Conservation (phyloP, 805 yeast genomes). For the Kodamaea sagamina region DNA sequence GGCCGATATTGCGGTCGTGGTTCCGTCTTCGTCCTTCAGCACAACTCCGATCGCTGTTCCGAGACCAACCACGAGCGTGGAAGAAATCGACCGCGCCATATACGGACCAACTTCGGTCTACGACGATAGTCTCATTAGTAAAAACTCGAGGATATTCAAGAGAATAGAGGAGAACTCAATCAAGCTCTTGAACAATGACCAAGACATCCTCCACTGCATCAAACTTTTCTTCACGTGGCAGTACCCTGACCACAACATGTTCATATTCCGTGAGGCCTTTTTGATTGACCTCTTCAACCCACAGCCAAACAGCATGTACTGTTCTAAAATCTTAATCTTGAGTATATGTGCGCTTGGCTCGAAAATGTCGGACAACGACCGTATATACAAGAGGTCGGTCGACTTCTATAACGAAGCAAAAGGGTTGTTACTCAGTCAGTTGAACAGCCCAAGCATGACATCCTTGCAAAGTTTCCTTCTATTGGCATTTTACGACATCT, state of each 20-base stretch:
- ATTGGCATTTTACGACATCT: constrained; percentile 61
- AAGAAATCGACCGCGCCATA: constrained; percentile 16
- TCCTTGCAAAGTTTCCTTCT: constrained; percentile 60
- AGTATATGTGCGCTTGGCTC: constrained; percentile 64
- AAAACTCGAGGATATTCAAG: constrained; percentile 11
- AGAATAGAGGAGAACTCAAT: constrained; percentile 17
- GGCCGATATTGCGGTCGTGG: background rate
- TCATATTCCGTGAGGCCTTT: constrained; percentile 64
- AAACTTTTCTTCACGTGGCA: constrained; percentile 61
- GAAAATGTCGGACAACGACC: constrained; percentile 46
- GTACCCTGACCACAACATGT: constrained; percentile 64
- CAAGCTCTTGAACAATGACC: constrained; percentile 34
- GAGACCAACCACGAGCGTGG: background rate
- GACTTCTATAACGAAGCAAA: constrained; percentile 51
- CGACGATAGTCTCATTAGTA: constrained; percentile 30
- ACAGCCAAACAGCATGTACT: constrained; percentile 50
- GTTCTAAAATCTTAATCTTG: constrained; percentile 54
- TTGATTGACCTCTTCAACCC: constrained; percentile 62
- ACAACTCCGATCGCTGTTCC: background rate
- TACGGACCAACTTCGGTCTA: constrained; percentile 51
- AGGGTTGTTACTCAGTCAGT: constrained; percentile 41
- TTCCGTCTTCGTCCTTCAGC: background rate
- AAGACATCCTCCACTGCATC: constrained; percentile 37
- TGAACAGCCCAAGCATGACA: constrained; percentile 52
- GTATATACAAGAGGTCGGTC: constrained; percentile 42